Evolutionary conservation across 1,139 yeast genomes (phyloP).

Genomic region (Pichia sp.): DNA sequence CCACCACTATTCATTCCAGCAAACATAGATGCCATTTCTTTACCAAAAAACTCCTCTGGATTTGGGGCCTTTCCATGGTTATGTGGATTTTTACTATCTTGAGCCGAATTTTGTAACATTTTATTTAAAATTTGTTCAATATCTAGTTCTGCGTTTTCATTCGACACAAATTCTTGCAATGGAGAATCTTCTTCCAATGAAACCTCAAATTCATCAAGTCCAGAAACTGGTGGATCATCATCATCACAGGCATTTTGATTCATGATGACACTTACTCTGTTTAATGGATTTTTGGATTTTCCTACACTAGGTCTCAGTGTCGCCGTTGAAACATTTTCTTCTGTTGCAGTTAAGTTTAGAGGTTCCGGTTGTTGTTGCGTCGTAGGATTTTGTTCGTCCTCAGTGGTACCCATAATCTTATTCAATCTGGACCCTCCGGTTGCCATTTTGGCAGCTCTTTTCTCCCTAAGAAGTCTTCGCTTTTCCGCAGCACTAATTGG

Average conservation of each 20-base stretch:
- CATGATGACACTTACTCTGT: constrained; percentile 25
- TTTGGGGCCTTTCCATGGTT: not conserved
- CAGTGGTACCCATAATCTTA: constrained; percentile 39
- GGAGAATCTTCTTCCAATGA: constrained; percentile 12
- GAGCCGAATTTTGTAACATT: constrained; percentile 6
- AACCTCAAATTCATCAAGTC: constrained; percentile 8
- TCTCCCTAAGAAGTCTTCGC: constrained; percentile 54
- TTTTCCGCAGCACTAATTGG: constrained; percentile 42
- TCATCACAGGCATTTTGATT: constrained; percentile 4
- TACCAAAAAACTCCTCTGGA: not conserved
- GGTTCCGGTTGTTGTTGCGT: not conserved
- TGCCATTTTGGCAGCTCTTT: constrained; percentile 68
- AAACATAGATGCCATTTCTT: constrained; percentile 6
- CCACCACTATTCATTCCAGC: not conserved
- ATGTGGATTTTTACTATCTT: constrained; percentile 4
- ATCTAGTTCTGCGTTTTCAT: constrained; percentile 7
- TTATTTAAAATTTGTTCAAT: constrained; percentile 10
- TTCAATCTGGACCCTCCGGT: constrained; percentile 55
- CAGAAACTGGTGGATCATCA: constrained; percentile 27
- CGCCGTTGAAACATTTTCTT: not conserved
- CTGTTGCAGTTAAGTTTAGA: not conserved
- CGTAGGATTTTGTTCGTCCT: constrained; percentile 7
- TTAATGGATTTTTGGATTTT: constrained; percentile 5
- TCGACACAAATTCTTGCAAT: constrained; percentile 10
- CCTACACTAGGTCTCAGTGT: not conserved